These are phyloP conservation scores for Parmales sp. DNA, from an alignment of 108 stramenopile species.

Conservation along the genomic window DNA sequence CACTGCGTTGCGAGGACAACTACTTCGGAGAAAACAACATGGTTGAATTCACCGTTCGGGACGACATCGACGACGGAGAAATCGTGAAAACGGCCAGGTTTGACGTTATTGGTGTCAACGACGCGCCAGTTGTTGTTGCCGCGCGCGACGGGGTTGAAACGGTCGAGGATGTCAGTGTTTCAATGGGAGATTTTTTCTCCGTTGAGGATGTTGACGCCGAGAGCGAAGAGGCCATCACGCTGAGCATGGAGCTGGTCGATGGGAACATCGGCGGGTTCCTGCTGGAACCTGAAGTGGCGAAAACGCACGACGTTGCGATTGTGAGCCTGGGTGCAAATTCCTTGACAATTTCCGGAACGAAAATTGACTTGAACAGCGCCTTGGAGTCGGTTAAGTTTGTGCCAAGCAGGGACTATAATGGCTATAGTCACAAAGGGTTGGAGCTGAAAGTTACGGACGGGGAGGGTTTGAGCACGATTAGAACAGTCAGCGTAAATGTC, in stretches of 20 bases:
- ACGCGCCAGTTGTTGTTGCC: not conserved
- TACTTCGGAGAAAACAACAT: not conserved
- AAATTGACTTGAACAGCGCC: not conserved
- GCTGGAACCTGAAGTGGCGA: not conserved
- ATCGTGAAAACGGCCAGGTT: not conserved
- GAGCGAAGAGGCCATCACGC: not conserved
- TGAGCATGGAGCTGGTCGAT: not conserved
- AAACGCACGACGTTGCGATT: not conserved
- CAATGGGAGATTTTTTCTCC: not conserved
- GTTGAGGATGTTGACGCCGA: not conserved
- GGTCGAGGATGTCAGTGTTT: not conserved
- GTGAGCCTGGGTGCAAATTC: not conserved
- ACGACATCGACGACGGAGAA: not conserved
- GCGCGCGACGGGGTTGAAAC: not conserved
- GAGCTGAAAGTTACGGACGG: not conserved
- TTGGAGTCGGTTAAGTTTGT: not conserved
- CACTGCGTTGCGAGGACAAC: not conserved
- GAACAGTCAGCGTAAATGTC: not conserved
- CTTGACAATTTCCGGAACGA: not conserved
- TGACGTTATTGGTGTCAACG: not conserved
- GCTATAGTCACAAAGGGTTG: not conserved
- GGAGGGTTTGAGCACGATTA: not conserved
- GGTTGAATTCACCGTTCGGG: not conserved
- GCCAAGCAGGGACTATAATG: not conserved
- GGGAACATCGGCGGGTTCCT: not conserved